phyloP scores from a whole-genome alignment of 331 rosid species.

The Telfairia occidentalis region DNA sequence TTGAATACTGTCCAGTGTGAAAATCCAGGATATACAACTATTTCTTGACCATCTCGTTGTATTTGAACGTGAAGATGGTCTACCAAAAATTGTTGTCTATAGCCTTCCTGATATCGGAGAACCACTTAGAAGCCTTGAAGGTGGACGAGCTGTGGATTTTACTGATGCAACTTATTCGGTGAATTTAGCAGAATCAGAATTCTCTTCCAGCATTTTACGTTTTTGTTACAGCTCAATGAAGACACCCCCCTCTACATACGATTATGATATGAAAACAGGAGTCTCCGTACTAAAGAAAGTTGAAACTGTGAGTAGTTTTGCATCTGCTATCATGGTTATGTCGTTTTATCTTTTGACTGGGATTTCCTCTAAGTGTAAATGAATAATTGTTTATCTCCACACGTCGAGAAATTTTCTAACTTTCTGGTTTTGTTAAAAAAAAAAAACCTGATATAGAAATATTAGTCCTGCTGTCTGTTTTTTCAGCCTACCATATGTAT shows the following conservation, averaged over 20 bases:
- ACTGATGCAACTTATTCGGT: slow-evolving; percentile 64
- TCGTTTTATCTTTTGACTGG: background rate
- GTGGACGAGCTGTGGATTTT: slow-evolving; percentile 50
- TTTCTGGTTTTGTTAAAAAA: background rate
- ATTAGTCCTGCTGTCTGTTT: background rate
- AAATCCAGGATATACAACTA: slow-evolving; percentile 70
- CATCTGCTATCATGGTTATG: slow-evolving; percentile 9
- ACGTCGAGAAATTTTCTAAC: background rate
- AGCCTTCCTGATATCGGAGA: slow-evolving; percentile 62
- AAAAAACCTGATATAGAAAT: background rate
- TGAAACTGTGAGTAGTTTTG: slow-evolving; percentile 51
- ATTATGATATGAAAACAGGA: slow-evolving; percentile 73
- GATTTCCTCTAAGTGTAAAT: background rate
- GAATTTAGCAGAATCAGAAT: slow-evolving; percentile 44
- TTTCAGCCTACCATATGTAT: background rate
- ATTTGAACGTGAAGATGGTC: slow-evolving; percentile 72
- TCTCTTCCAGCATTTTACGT: slow-evolving; percentile 58
- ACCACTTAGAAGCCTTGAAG: slow-evolving; percentile 45
- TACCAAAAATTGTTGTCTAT: slow-evolving; percentile 56
- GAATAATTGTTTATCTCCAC: background rate
- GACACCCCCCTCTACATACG: slow-evolving; percentile 72
- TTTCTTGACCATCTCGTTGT: slow-evolving; percentile 58
- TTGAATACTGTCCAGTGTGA: slow-evolving; percentile 44
- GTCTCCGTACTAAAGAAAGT: slow-evolving; percentile 66
- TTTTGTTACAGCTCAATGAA: slow-evolving; percentile 73